Evolutionary conservation across 2,329 filamentous ascomycete species (phyloP).

Genomic region (Stenocarpella maydis): DNA sequence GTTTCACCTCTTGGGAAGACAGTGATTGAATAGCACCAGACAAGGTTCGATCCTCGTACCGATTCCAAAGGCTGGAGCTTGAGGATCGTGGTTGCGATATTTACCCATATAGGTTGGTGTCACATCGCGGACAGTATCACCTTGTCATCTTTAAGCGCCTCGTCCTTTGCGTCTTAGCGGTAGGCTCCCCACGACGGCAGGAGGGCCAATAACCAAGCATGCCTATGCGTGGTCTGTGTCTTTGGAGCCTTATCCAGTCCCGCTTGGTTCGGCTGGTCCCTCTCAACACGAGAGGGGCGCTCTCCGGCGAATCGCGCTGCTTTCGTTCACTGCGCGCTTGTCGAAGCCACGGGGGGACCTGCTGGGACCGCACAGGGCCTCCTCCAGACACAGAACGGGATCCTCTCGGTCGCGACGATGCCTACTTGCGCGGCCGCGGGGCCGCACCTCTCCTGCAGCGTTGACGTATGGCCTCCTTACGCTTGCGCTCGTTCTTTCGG

Average conservation of each 20-base stretch:
- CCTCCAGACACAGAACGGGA: not conserved
- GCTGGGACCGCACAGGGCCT: not conserved
- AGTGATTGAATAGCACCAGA: not conserved
- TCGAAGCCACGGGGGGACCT: not conserved
- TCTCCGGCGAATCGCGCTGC: not conserved
- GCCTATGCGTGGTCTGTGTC: not conserved
- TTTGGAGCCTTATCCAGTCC: not conserved
- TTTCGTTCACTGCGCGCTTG: not conserved
- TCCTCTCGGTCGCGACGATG: not conserved
- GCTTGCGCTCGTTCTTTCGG: constrained; percentile 37
- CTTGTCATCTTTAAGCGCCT: not conserved
- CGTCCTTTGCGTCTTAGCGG: not conserved
- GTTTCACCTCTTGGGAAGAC: not conserved
- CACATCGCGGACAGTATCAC: not conserved
- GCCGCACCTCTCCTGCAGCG: constrained; percentile 36
- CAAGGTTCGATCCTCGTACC: not conserved
- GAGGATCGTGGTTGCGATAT: not conserved
- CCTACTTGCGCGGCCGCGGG: constrained; percentile 2
- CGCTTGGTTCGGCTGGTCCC: not conserved
- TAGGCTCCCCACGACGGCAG: not conserved
- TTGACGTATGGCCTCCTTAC: constrained; percentile 14
- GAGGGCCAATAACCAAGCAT: not conserved
- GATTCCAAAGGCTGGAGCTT: not conserved
- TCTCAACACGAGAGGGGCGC: not conserved
- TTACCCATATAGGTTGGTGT: not conserved